These are phyloP conservation scores for Penicillium sp. DNA, from an alignment of 2,329 filamentous ascomycete genomes.

Conservation along the genomic window DNA sequence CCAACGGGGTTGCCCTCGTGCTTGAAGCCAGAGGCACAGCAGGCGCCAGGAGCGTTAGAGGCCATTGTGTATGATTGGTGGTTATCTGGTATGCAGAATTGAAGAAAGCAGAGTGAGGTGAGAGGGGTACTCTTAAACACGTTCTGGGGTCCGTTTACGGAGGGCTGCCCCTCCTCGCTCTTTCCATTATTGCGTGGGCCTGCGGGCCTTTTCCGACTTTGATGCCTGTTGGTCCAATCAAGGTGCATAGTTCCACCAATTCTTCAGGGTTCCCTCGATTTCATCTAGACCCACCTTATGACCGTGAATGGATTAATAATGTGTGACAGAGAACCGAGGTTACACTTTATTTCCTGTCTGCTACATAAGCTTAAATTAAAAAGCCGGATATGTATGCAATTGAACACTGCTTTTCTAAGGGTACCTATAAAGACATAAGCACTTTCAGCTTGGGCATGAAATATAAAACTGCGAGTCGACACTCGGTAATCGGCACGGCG, in stretches of 20 bases:
- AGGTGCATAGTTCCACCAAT: background rate
- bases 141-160: background rate
- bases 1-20: conserved; percentile 49
- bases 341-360: background rate
- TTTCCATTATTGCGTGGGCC: no score
- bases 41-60: conserved; percentile 47
- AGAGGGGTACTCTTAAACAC: background rate
- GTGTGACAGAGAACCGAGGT: background rate
- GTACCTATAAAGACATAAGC: no score
- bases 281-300: conserved; percentile 6
- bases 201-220: background rate
- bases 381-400: background rate
- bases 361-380: background rate
- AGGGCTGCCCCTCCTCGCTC: background rate
- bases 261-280: background rate
- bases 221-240: conserved; percentile 3
- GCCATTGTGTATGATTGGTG: conserved; percentile 40
- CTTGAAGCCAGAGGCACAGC: conserved; percentile 48
- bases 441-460: background rate
- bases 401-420: no score
- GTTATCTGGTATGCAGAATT: background rate
- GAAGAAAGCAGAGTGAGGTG: background rate
- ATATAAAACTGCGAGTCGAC: no score
- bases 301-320: background rate
- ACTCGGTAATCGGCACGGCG: conserved; percentile 16